Percentiles rank a stretch among this genome's conserved stretches.
Evolutionary conservation across 2,329 filamentous ascomycete genomes (phyloP).

Genomic region (Paramyrothecium sp.): DNA sequence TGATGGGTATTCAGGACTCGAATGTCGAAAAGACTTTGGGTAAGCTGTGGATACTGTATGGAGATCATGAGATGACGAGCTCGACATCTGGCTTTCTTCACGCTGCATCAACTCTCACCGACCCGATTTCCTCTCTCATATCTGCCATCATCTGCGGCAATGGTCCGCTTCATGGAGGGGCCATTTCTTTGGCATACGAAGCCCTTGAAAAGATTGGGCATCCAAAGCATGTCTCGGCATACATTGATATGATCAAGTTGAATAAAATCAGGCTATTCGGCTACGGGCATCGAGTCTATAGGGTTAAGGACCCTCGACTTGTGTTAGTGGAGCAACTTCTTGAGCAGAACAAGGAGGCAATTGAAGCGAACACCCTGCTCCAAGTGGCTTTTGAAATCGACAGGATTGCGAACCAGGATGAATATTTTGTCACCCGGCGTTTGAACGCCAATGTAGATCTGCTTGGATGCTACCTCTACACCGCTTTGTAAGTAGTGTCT

Average conservation of each 20-base stretch:
- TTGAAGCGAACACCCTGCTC: conserved; percentile 28
- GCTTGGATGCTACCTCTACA: conserved; percentile 41
- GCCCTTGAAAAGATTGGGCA: conserved; percentile 33
- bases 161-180: conserved; percentile 41
- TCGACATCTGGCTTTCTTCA: conserved; percentile 45
- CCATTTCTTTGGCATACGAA: conserved; percentile 46
- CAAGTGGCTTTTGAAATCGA: conserved; percentile 36
- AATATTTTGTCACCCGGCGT: conserved; percentile 32
- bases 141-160: conserved; percentile 18
- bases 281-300: conserved; percentile 37
- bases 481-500: conserved; percentile 27
- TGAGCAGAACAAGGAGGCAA: conserved; percentile 11
- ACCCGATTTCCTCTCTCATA: conserved; percentile 39
- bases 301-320: conserved; percentile 32
- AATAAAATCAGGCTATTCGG: conserved; percentile 41
- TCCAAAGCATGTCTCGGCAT: conserved; percentile 32
- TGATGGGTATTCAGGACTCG: conserved; percentile 17
- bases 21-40: conserved; percentile 24
- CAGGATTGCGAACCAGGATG: conserved; percentile 28
- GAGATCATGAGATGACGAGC: conserved; percentile 49
- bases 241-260: conserved; percentile 38
- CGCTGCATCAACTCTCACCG: conserved; percentile 44
- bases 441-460: conserved; percentile 43
- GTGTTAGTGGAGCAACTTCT: conserved; percentile 26
- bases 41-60: conserved; percentile 41